phyloP scores from a whole-genome alignment of 208 protist species.

The Vickermania ingenoplastis region DNA sequence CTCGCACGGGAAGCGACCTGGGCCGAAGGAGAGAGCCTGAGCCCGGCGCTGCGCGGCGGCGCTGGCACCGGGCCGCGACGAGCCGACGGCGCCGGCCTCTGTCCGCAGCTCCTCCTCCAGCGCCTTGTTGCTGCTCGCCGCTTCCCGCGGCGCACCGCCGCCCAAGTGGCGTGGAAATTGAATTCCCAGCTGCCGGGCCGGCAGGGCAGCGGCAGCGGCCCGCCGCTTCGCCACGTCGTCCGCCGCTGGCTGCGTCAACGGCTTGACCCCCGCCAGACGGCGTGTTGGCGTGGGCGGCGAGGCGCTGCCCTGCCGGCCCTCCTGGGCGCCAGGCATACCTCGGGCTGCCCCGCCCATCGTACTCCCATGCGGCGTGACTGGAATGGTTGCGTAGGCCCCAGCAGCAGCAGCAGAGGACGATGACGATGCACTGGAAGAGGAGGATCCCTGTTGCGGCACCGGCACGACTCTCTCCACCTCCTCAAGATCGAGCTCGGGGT shows the following conservation, averaged over 20 bases:
- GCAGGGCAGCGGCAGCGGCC: background rate
- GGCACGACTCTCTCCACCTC: slow-evolving; percentile 50
- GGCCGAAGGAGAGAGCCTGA: slow-evolving; percentile 15
- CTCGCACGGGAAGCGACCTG: slow-evolving; percentile 71
- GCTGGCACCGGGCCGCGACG: background rate
- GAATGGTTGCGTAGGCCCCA: background rate
- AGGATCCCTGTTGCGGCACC: no score
- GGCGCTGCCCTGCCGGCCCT: background rate
- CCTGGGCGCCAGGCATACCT: background rate
- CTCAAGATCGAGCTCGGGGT: slow-evolving; percentile 63
- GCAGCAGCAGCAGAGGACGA: background rate
- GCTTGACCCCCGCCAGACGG: slow-evolving; percentile 21
- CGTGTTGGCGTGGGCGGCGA: slow-evolving; percentile 6
- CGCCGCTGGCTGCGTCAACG: slow-evolving; percentile 13
- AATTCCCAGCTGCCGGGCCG: slow-evolving; percentile 9
- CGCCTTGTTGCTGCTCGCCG: background rate
- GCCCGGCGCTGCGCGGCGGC: background rate
- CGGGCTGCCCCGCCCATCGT: no score
- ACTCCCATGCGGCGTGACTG: background rate
- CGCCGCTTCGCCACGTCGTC: background rate
- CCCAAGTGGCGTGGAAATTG: slow-evolving; percentile 20
- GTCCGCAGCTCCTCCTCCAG: background rate
- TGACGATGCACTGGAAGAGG: slow-evolving; percentile 8
- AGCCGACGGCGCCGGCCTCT: background rate
- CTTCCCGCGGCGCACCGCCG: background rate